Percentiles rank a stretch among this genome's conserved stretches.
phyloP scores from a whole-genome alignment of 169 alveolate species.

The Perkinsus marinus region DNA sequence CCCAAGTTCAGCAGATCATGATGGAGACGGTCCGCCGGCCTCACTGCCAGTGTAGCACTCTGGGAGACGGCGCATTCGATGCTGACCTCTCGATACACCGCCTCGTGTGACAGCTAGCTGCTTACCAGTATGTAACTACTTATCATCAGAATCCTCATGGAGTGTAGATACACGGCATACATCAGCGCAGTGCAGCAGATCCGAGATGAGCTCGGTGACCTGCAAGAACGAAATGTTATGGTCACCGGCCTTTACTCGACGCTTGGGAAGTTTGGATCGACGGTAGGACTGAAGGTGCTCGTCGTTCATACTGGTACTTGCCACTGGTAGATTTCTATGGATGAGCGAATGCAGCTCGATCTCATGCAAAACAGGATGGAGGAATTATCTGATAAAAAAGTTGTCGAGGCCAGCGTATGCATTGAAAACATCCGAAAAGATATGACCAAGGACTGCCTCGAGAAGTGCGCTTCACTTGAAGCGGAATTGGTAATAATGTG shows the following conservation, averaged over 20 bases:
- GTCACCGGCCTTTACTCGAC: background rate
- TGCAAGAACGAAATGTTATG: background rate
- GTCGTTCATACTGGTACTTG: background rate
- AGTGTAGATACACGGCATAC: background rate
- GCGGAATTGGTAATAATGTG: background rate
- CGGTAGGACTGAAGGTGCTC: background rate
- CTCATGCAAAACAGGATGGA: background rate
- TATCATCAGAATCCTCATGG: no score
- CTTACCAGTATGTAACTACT: no score
- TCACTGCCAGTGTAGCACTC: background rate
- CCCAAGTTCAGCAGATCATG: background rate
- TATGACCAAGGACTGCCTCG: slow-evolving; percentile 14
- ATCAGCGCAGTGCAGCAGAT: background rate
- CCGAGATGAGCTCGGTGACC: background rate
- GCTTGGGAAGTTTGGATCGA: background rate
- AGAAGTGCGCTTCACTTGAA: background rate
- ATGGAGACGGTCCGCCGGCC: background rate
- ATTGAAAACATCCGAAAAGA: slow-evolving; percentile 4
- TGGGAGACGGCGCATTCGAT: no score
- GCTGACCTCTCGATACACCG: no score
- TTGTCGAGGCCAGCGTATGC: slow-evolving; percentile 4
- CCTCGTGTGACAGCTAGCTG: no score
- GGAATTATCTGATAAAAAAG: background rate
- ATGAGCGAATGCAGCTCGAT: background rate
- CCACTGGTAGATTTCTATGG: background rate